Evolutionary conservation across 805 yeast genomes (phyloP).

Genomic region (Zygoascus ofunaensis): DNA sequence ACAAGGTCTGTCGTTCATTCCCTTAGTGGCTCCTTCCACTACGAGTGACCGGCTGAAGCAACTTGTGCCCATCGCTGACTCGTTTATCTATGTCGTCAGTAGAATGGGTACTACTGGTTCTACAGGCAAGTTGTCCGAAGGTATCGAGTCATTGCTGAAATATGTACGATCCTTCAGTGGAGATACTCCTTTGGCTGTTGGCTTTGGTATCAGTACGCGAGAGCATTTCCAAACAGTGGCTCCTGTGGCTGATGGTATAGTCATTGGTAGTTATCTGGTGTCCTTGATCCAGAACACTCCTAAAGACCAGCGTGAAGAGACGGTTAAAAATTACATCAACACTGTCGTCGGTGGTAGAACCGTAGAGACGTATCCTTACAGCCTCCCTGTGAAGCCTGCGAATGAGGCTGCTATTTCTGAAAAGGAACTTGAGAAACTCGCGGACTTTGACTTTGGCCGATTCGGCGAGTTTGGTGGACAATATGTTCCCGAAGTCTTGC

Average conservation of each 20-base stretch:
- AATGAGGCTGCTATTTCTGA: background rate
- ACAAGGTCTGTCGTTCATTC: constrained; percentile 73
- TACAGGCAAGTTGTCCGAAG: constrained; percentile 49
- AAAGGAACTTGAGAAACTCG: constrained; percentile 3
- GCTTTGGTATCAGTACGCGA: constrained; percentile 92
- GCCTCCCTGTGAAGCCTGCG: background rate
- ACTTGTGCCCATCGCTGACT: constrained; percentile 80
- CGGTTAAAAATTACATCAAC: constrained; percentile 59
- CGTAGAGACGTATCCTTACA: constrained; percentile 10
- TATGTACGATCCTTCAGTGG: constrained; percentile 72
- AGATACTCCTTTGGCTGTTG: constrained; percentile 81
- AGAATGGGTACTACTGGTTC: constrained; percentile 99
- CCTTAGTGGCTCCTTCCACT: constrained; percentile 94
- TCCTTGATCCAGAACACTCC: constrained; percentile 57
- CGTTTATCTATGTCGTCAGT: constrained; percentile 92
- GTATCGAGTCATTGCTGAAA: constrained; percentile 57
- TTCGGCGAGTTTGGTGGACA: constrained; percentile 98
- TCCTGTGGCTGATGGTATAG: constrained; percentile 83
- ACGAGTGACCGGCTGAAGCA: constrained; percentile 77
- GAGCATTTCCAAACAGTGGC: constrained; percentile 82
- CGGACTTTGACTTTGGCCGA: constrained; percentile 60
- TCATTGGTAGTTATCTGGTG: constrained; percentile 83
- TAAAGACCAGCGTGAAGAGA: constrained; percentile 41
- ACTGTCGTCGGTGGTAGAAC: constrained; percentile 51
- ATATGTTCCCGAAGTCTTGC: constrained; percentile 94